Base-by-base conservation (phyloP, 73 alveolate species). In the Uronychia binucleata region DNA sequence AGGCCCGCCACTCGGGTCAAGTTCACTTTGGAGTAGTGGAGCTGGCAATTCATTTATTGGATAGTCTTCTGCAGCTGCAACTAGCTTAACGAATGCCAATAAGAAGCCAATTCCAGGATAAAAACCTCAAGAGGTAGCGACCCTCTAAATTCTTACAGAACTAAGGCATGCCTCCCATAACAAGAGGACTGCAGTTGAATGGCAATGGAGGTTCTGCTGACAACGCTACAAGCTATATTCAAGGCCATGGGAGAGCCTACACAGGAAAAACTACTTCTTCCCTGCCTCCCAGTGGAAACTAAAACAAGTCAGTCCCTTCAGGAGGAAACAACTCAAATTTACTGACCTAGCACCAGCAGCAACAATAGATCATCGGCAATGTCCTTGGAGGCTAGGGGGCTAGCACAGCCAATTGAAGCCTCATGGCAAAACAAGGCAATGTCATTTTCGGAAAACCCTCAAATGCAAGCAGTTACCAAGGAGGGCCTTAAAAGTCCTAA, bases 241-340 rank as follows among this genome's bases (percentile, higher is more conserved):
- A 19, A 46, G 67, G 67, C 19, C 67, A 46, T 46, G 67, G 67
- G n/a, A 46, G 67, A 46, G 67, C 67, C 5, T 11, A 46, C 67
- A 46, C 67, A 46, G 67, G 67, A 19, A 46, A 46, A 46, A 46
- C 67, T 19, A 46, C 67, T 46, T 5, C 67, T 46, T 46, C 67
- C 67, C 19, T 46, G 67, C 67, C 67, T 46, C 67, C 67, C 19
- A 46, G 67, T 46, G 67, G 67, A 46, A 46, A 46, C 67, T 46
- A 5, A 46, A 46, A 46, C 5, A 11, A 46, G 67, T 11, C 19
- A 5, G 19, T 11, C 67, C 67, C 5, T 11, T 46, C 67, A 19
- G n/a, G 19, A 46, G 67, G 67, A 46, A 46, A 46, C 67, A 46
- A 46, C 67, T 11, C 67, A 46, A 46, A 46, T 46, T 19, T 46